Evolutionary conservation across 805 yeast genomes (phyloP), one percentile per base, ranked within the genome.

Genomic region (Spathaspora arborariae): DNA sequence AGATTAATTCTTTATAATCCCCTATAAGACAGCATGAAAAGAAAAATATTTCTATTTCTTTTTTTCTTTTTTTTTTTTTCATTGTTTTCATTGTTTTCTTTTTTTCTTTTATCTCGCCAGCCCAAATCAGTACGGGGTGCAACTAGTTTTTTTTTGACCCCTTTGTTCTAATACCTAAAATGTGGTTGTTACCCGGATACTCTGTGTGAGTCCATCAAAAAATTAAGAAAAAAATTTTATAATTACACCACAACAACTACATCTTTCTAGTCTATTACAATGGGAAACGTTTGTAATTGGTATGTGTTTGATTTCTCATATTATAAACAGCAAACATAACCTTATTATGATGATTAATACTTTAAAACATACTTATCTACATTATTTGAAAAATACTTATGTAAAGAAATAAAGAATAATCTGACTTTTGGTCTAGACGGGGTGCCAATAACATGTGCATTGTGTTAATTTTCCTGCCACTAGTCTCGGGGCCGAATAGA

Each of bases 331-430:
- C 35, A 30, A 30, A 13, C 35, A 30, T 30, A 13, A 30, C 8
- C 10, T 39, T 40, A 11, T 16, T 20, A 30, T 40, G 42, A 40
- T 40, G 42, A 40, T 26, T 19, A 26, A 20, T 5, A 16, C 26
- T 24, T 18, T 11, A 24, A n/a, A n/a, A 40, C 22, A 49, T 48
- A 55, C 59, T 56, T 56, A 56, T 56, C 59, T 56, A 56, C 59
- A 56, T 56, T 56, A 54, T 50, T 48, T 50, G 53, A 50, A 24
- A 5, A 36, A 19, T 33, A 11, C 39, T 19, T 22, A 45, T 50
- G 51, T 48, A 45, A 48, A 44, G 33, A 49, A 41, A 38, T 15
- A 44, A 24, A 18, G 20, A 35, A n/a, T 36, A 33, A 42, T 42
- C 49, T 45, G 47, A 45, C n/a, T n/a, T 34, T 16, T 15, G 5